These are phyloP conservation scores for Pyricularia grisea DNA, from an alignment of 2,329 filamentous ascomycete genomes.

Conservation along the genomic window DNA sequence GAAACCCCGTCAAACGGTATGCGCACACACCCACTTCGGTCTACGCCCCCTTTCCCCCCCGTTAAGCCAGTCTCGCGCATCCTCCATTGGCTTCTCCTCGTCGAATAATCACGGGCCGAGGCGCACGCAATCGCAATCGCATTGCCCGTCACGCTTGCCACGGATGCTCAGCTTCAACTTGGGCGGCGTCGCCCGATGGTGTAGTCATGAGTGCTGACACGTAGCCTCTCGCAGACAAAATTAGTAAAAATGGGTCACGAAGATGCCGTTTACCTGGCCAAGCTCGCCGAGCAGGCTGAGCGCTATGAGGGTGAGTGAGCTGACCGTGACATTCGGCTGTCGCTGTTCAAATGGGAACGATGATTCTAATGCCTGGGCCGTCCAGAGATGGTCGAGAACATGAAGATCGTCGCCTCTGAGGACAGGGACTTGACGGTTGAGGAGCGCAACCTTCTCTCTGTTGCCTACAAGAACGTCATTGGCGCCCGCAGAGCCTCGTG, in stretches of 20 bases:
- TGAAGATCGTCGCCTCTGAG: conserved; percentile 94
- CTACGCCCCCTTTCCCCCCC: background rate
- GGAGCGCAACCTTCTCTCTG: conserved; percentile 94
- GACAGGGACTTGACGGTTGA: conserved; percentile 78
- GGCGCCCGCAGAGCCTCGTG: conserved; percentile 93
- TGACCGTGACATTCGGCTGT: background rate
- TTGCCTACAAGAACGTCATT: conserved; percentile 99
- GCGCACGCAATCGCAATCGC: background rate
- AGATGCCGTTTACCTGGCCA: conserved; percentile 98
- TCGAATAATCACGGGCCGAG: background rate
- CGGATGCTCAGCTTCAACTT: background rate
- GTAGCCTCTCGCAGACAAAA: background rate
- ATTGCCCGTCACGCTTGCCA: background rate
- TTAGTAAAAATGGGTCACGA: conserved; percentile 85
- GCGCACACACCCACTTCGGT: background rate
- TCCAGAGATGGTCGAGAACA: conserved; percentile 98
- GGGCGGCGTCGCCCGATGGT: background rate
- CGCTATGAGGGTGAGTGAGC: conserved; percentile 88
- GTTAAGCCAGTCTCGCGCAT: background rate
- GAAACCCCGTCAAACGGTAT: background rate
- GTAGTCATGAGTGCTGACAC: background rate
- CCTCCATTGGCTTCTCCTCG: background rate
- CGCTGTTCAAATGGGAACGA: background rate
- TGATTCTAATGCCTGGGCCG: conserved; percentile 8
- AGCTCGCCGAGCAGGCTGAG: conserved; percentile 99